Conservation (phyloP, 306 rosid species). For the Prunus campanulata region DNA sequence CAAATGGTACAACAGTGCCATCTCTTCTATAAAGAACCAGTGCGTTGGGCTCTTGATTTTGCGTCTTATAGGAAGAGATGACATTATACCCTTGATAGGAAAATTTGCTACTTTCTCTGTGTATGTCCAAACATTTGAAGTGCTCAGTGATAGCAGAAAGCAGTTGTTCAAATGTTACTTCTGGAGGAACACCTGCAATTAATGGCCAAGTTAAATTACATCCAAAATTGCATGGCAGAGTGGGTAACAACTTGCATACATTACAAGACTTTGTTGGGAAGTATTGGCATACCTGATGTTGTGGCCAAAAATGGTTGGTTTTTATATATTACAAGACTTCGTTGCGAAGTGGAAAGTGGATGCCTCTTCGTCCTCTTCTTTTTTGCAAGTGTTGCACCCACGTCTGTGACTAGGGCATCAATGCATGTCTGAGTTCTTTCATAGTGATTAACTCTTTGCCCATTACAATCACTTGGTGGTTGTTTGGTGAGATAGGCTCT, state of each 20-base stretch:
- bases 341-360: slow-evolving; percentile 28
- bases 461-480: slow-evolving; percentile 16
- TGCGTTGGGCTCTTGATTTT: slow-evolving; percentile 42
- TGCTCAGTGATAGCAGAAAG: slow-evolving; percentile 42
- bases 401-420: slow-evolving; percentile 39
- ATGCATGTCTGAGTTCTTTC: slow-evolving; percentile 35
- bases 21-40: slow-evolving; percentile 41
- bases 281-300: slow-evolving; percentile 49
- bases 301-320: slow-evolving; percentile 26
- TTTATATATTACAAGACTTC: slow-evolving; percentile 32
- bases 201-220: slow-evolving; percentile 1
- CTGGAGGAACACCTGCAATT: slow-evolving; percentile 43
- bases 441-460: slow-evolving; percentile 24
- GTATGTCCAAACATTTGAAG: slow-evolving; percentile 54
- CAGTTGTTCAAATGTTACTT: slow-evolving; percentile 20
- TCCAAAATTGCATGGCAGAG: not conserved
- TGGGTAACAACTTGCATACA: not conserved
- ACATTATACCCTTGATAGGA: slow-evolving; percentile 40
- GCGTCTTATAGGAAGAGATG: slow-evolving; percentile 46
- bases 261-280: too few relatives aligned
- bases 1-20: slow-evolving; percentile 62
- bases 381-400: slow-evolving; percentile 38
- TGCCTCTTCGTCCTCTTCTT: slow-evolving; percentile 52
- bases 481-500: slow-evolving; percentile 25
- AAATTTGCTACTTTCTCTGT: slow-evolving; percentile 44